Percentiles rank a stretch among this genome's conserved stretches.
phyloP scores from a whole-genome alignment of 2,329 filamentous ascomycete species.

The Blumeria graminis region DNA sequence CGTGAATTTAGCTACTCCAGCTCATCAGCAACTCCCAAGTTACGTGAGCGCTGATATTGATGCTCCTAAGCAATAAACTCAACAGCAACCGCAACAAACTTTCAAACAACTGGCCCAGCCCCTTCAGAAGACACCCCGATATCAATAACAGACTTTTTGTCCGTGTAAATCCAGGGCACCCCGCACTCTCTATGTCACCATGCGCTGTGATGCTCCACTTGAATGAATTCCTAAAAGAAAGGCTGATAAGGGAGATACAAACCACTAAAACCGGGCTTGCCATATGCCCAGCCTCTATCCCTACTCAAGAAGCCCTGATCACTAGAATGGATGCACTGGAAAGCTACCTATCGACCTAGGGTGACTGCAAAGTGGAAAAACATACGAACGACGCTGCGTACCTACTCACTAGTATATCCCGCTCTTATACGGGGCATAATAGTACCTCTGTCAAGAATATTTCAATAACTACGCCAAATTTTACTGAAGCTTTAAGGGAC shows the following conservation, averaged over 20 bases:
- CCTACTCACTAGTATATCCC: not conserved
- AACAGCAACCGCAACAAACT: no score
- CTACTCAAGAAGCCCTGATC: not conserved
- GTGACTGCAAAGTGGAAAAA: not conserved
- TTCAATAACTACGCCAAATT: no score
- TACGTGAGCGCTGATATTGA: no score
- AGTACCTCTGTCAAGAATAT: not conserved
- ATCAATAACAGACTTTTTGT: not conserved
- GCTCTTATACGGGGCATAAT: not conserved
- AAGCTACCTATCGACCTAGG: not conserved
- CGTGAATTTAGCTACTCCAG: no score
- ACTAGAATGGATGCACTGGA: not conserved
- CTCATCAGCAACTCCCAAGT: no score
- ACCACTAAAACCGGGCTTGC: not conserved
- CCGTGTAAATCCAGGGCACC: not conserved
- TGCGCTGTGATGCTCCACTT: not conserved
- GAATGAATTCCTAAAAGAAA: not conserved
- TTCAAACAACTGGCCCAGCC: not conserved
- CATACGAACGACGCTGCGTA: not conserved
- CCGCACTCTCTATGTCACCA: not conserved
- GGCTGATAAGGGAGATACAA: not conserved
- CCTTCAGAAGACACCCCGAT: not conserved
- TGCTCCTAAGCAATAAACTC: no score
- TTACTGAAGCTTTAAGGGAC: no score
- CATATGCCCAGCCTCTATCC: not conserved